Conservation (phyloP, 441 rosid genomes). For the Adansonia rubrostipa region DNA sequence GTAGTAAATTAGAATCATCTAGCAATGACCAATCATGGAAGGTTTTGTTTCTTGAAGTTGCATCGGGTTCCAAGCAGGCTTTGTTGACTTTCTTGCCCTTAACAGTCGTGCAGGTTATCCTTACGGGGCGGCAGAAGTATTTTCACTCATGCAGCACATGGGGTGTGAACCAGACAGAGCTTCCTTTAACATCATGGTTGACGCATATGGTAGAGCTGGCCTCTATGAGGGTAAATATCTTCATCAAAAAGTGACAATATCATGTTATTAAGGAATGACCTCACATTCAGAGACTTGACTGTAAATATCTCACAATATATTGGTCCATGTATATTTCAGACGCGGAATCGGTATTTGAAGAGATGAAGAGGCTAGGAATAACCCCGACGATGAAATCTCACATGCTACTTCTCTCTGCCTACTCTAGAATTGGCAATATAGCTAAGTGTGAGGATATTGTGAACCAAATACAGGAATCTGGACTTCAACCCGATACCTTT, state of each 20-base stretch:
- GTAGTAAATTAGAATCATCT: background rate
- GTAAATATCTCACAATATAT: background rate
- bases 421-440: conserved; percentile 66
- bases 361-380: conserved; percentile 79
- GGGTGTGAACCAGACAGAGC: conserved; percentile 95
- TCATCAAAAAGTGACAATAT: background rate
- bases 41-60: conserved; percentile 1
- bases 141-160: conserved; percentile 92
- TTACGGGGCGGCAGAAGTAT: conserved; percentile 84
- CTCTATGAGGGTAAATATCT: conserved; percentile 64
- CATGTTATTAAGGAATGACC: background rate
- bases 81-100: conserved; percentile 29
- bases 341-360: conserved; percentile 78
- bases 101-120: conserved; percentile 94
- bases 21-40: background rate
- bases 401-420: conserved; percentile 84
- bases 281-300: background rate
- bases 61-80: background rate
- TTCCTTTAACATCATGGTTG: conserved; percentile 89
- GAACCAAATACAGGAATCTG: conserved; percentile 66
- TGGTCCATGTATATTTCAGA: conserved; percentile 43
- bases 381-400: conserved; percentile 90
- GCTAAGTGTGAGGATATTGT: conserved; percentile 75
- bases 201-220: conserved; percentile 89
- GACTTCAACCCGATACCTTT: conserved; percentile 77